phyloP scores from a whole-genome alignment of 78 protist genomes.

The Dictyostelium firmibasis region DNA sequence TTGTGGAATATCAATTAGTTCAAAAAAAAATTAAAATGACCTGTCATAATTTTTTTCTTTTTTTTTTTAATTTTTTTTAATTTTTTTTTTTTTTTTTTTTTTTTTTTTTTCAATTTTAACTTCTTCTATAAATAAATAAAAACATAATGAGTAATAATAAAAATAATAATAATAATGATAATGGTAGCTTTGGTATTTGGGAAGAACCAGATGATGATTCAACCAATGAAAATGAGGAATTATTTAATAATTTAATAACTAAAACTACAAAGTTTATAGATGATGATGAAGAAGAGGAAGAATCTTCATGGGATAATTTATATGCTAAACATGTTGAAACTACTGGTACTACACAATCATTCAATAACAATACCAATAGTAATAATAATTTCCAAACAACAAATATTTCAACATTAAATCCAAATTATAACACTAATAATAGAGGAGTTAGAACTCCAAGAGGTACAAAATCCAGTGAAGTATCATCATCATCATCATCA shows the following conservation, averaged over 20 bases:
- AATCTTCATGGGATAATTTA: slow-evolving; percentile 9
- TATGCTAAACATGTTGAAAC: neutral
- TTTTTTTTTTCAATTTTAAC: too few species aligned
- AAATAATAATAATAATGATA: neutral
- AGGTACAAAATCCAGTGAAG: neutral
- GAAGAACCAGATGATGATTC: slow-evolving; percentile 21
- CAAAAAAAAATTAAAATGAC: too few species aligned
- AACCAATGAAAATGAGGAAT: neutral
- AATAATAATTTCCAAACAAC: neutral
- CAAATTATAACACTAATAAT: neutral
- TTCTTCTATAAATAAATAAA: neutral
- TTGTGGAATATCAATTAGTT: too few species aligned
- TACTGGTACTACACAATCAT: neutral
- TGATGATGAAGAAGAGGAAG: slow-evolving; percentile 5
- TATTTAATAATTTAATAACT: slow-evolving; percentile 1
- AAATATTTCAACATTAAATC: neutral
- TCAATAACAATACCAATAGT: neutral
- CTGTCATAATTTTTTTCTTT: too few species aligned
- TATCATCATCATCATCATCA: neutral
- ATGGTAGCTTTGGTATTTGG: neutral
- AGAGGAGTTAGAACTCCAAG: neutral
- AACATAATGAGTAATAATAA: neutral
- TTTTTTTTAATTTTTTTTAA: too few species aligned
- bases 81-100: too few species aligned
- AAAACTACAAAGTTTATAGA: slow-evolving; percentile 8